Base-by-base conservation (phyloP, 2,329 filamentous ascomycete genomes). In the Knoxdaviesia capensis region DNA sequence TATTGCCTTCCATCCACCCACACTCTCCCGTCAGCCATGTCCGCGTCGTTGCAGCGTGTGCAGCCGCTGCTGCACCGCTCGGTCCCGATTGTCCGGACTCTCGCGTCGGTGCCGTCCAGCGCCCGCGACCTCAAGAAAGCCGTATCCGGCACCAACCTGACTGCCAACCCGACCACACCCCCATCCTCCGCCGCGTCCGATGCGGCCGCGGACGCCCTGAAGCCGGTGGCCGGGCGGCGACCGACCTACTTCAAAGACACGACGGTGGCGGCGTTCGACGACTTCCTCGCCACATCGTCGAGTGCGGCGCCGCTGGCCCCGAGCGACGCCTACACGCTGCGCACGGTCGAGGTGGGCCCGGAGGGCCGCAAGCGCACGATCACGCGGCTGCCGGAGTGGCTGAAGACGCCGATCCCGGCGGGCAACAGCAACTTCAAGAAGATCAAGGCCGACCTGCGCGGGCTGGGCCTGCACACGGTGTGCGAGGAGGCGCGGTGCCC, bases 401-500 rank as follows among this genome's bases (percentile, higher is more conserved):
- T 98, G 48, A 94, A 96, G 69, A 98, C 88, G 28, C 83, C 86
- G 2, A 90, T 98, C 44, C 90, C 90, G 0, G 75, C 76, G 8
- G 79, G 79, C 47, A 80, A 75, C 56, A 61, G 66, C 44, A 92
- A 92, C 62, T 94, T 80, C 67, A 92, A 92, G 64, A 83, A 84
- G 54, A 93, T 98, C 60, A 94, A 94, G 67, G 77, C 80, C 48
- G 90, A 98, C 59, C 64, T 98, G 49, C 74, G 90, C 34, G 90
- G 90, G 0, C 63, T 98, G 46, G 81, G 82, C 44, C 66, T 98
- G 44, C 87, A 94, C 59, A 98, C 90, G 5, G 90, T 98, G 10
- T 98, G 90, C 60, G 90, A 98, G 63, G 90, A 98, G 64, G 90
- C 90, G 1, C 76, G 86, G 49, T 98, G 90, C 60, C 90, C 90